Base-by-base conservation (phyloP, 208 protist species). In the Histomonas meleagridis region DNA sequence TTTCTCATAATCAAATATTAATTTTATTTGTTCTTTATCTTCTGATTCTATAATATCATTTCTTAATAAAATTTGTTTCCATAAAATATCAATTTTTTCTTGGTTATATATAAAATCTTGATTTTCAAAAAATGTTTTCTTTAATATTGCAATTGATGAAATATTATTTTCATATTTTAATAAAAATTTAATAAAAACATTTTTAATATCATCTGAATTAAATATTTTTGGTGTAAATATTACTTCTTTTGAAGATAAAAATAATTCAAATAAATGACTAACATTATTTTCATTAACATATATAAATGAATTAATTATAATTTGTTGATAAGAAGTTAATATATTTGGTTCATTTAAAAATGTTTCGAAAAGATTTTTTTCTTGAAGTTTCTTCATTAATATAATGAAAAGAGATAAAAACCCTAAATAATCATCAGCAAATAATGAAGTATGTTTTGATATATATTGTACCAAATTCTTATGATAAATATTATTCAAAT, bases 91-190 rank as follows among this genome's bases (percentile, higher is more conserved):
- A 18, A 55, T n/a, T 55, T 86, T 46, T 40, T 86, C 40, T 55
- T 40, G 21, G 1, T 86, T 86, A n/a, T 55, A 86, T 43, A 57
- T 40, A 35, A 86, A 86, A 7, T 35, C 46, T 55, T 38, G 18
- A 86, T 86, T 46, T 32, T 86, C 76, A 35, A 86, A 86, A 38
- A 86, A 7, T 26, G 46, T n/a, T n/a, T n/a, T n/a, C n/a, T n/a
- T n/a, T n/a, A n/a, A n/a, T n/a, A n/a, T n/a, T n/a, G n/a, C n/a
- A n/a, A n/a, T n/a, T n/a, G n/a, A n/a, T n/a, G n/a, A n/a, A n/a
- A n/a, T n/a, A n/a, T n/a, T n/a, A n/a, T n/a, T n/a, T n/a, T n/a
- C n/a, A n/a, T n/a, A n/a, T n/a, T n/a, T n/a, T n/a, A n/a, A n/a
- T n/a, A n/a, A n/a, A n/a, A n/a, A n/a, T n/a, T n/a, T n/a, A n/a